phyloP scores from a whole-genome alignment of 2,329 filamentous ascomycete species.

The Cladophialophora yegresii region DNA sequence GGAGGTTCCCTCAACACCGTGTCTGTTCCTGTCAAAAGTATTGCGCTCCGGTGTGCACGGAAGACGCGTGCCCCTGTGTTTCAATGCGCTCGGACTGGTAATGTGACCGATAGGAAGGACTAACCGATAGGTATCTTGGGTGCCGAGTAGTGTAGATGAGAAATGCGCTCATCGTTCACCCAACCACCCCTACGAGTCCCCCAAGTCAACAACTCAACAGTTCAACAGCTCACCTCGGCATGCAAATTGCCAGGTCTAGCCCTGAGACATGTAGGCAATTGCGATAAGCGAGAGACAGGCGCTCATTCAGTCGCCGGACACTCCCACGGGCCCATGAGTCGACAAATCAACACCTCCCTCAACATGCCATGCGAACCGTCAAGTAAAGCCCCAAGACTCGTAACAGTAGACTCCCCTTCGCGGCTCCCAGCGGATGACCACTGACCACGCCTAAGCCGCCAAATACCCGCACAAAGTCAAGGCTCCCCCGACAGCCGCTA shows the following conservation, averaged over 20 bases:
- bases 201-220: neutral
- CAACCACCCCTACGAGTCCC: no score
- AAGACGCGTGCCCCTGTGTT: no score
- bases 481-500: conserved; percentile 1
- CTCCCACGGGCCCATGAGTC: neutral
- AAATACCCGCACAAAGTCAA: conserved; percentile 10
- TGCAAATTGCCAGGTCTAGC: neutral
- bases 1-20: no score
- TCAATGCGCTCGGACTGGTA: no score
- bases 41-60: no score
- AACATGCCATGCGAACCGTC: neutral
- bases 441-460: neutral
- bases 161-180: no score
- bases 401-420: neutral
- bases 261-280: neutral
- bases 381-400: neutral
- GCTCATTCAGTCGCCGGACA: neutral
- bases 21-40: no score
- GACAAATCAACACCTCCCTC: neutral
- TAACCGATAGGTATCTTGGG: no score
- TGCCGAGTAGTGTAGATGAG: no score
- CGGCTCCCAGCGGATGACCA: neutral
- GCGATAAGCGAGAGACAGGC: neutral
- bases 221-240: neutral
- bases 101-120: no score